Conservation (phyloP, 1,284 basidiomycete genomes). For the Austroboletus niveus region DNA sequence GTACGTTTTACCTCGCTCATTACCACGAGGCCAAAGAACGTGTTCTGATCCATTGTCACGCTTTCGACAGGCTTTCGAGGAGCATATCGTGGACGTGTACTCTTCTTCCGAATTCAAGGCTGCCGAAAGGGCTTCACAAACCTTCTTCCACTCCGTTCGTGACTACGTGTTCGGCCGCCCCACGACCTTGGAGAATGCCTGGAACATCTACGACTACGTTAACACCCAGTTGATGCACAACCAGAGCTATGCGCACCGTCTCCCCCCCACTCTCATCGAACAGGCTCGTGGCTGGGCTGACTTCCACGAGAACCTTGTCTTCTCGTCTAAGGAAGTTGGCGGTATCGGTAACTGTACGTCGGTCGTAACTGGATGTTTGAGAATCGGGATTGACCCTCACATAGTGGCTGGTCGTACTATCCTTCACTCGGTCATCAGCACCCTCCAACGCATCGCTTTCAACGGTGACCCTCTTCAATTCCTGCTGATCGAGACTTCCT, state of each 20-base stretch:
- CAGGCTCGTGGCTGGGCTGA: constrained; percentile 72
- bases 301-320: constrained; percentile 77
- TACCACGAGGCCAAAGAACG: not conserved
- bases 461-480: constrained; percentile 76
- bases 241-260: constrained; percentile 70
- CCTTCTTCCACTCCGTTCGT: constrained; percentile 64
- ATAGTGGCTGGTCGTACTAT: constrained; percentile 79
- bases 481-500: constrained; percentile 73
- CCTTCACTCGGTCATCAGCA: constrained; percentile 64
- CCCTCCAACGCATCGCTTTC: constrained; percentile 75
- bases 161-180: constrained; percentile 71
- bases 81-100: constrained; percentile 58
- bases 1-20: constrained; percentile 38
- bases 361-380: not conserved
- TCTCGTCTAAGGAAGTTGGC: constrained; percentile 57
- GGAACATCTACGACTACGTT: constrained; percentile 78
- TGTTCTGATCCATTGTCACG: constrained; percentile 15
- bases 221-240: constrained; percentile 78
- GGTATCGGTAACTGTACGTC: constrained; percentile 75
- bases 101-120: constrained; percentile 64
- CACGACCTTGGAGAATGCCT: constrained; percentile 66
- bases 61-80: constrained; percentile 52
- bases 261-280: constrained; percentile 65
- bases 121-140: constrained; percentile 49
- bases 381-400: constrained; percentile 10